Evolutionary conservation across 2,329 filamentous ascomycete genomes (phyloP).

Genomic region (Xylariaceae sp.): DNA sequence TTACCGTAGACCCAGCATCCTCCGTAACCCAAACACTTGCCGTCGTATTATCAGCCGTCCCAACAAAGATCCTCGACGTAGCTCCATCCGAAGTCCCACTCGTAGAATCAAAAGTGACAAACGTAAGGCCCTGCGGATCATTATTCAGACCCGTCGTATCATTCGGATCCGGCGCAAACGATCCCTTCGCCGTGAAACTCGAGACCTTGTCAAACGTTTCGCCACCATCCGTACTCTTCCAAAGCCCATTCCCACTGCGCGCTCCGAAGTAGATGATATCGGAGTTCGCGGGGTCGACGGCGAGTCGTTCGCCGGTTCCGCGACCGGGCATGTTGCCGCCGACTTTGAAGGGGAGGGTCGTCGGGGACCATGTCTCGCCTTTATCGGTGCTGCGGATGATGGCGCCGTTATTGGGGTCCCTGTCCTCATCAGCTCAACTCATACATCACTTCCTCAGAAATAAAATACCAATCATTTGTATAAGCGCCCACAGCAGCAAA

Average conservation of each 20-base stretch:
- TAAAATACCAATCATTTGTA: conserved; percentile 46
- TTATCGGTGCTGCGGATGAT: conserved; percentile 51
- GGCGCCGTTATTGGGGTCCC: conserved; percentile 50
- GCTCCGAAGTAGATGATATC: conserved; percentile 55
- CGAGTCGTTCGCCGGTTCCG: conserved; percentile 54
- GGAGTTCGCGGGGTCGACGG: conserved; percentile 52
- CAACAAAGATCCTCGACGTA: conserved; percentile 53
- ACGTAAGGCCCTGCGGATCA: conserved; percentile 45
- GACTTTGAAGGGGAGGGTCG: conserved; percentile 52
- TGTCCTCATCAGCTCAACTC: conserved; percentile 10
- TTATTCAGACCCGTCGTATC: conserved; percentile 42
- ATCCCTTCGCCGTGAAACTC: conserved; percentile 47
- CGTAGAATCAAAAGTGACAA: conserved; percentile 52
- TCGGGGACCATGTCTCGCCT: conserved; percentile 47
- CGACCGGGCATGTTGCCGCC: conserved; percentile 59
- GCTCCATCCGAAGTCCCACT: conserved; percentile 41
- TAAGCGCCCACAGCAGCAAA: conserved; percentile 54
- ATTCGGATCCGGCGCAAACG: conserved; percentile 41
- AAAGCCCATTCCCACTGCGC: conserved; percentile 53
- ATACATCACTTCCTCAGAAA: neutral
- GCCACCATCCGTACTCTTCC: conserved; percentile 54
- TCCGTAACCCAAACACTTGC: conserved; percentile 50
- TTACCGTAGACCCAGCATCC: conserved; percentile 44
- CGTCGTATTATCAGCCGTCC: conserved; percentile 47
- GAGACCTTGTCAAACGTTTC: conserved; percentile 48